A percentile compares a stretch with the other conserved stretches of the same genome.
These are phyloP conservation scores for Aristolochia californica DNA, from an alignment of 164 flowering plant genomes.

Conservation along the genomic window DNA sequence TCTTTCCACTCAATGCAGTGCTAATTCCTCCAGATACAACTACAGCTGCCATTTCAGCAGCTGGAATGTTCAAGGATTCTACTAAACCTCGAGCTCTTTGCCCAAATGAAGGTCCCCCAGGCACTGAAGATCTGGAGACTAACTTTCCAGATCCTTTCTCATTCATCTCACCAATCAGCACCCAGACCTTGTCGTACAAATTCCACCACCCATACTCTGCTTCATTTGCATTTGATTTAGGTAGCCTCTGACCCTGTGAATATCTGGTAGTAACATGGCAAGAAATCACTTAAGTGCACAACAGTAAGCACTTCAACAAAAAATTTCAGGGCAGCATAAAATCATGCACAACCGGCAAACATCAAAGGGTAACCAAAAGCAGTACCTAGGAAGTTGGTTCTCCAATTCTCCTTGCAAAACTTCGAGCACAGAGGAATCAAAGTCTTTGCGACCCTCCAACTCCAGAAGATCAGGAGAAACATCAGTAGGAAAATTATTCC, in stretches of 20 bases:
- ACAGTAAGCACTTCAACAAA: too few species aligned
- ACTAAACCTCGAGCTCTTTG: slow-evolving; percentile 99
- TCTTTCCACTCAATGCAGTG: slow-evolving; percentile 77
- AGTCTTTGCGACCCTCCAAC: slow-evolving; percentile 44
- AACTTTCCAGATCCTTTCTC: slow-evolving; percentile 74
- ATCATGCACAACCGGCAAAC: too few species aligned
- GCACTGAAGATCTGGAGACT: slow-evolving; percentile 42
- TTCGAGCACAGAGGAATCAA: slow-evolving; percentile 33
- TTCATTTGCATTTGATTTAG: slow-evolving; percentile 26
- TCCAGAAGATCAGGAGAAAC: slow-evolving; percentile 41
- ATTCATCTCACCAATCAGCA: slow-evolving; percentile 59
- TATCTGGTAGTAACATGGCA: slow-evolving; percentile 15
- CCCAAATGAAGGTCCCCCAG: slow-evolving; percentile 69
- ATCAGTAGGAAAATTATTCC: slow-evolving; percentile 33
- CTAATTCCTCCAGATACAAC: slow-evolving; percentile 96
- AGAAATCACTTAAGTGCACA: slow-evolving; percentile 1
- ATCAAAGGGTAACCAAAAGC: background rate
- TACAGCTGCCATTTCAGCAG: slow-evolving; percentile 99
- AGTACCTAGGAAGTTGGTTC: slow-evolving; percentile 44
- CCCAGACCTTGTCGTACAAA: slow-evolving; percentile 78
- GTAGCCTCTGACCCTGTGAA: slow-evolving; percentile 14
- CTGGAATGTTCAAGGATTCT: slow-evolving; percentile 94
- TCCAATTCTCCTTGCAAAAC: slow-evolving; percentile 37
- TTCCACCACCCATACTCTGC: slow-evolving; percentile 70
- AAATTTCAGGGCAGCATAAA: too few species aligned